These are phyloP conservation scores for Theobroma grandiflorum DNA, from an alignment of 441 rosid species.

Conservation along the genomic window DNA sequence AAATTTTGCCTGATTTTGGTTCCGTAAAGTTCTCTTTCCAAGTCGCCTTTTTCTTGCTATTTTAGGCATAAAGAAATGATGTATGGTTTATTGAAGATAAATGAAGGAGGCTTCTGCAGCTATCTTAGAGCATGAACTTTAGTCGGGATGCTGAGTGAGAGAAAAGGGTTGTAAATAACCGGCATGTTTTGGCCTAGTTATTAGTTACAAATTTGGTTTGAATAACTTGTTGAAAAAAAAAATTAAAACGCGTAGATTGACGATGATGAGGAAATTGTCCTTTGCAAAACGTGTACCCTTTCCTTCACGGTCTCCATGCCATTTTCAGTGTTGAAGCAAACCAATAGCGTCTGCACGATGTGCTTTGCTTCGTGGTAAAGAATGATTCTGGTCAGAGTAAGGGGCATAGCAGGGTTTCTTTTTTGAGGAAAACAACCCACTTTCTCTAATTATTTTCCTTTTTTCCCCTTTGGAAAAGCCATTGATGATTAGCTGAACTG, in stretches of 20 bases:
- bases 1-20: neutral
- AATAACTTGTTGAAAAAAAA: constrained; percentile 6
- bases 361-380: constrained; percentile 8
- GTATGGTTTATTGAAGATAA: neutral
- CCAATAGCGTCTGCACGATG: neutral
- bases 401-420: neutral
- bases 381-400: neutral
- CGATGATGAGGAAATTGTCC: neutral
- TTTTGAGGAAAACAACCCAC: neutral
- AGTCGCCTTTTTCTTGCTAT: neutral
- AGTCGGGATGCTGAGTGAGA: neutral
- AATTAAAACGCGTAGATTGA: neutral
- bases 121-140: neutral
- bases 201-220: neutral
- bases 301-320: constrained; percentile 15
- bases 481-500: neutral
- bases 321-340: neutral
- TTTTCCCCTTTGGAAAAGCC: neutral
- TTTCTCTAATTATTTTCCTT: neutral
- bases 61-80: neutral
- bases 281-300: constrained; percentile 1
- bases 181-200: neutral
- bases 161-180: constrained; percentile 10
- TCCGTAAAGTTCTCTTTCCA: neutral
- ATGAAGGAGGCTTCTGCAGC: too few species aligned